Evolutionary conservation across 371 early-diverging fungal species (phyloP).

Genomic region (Mortierella sp.): DNA sequence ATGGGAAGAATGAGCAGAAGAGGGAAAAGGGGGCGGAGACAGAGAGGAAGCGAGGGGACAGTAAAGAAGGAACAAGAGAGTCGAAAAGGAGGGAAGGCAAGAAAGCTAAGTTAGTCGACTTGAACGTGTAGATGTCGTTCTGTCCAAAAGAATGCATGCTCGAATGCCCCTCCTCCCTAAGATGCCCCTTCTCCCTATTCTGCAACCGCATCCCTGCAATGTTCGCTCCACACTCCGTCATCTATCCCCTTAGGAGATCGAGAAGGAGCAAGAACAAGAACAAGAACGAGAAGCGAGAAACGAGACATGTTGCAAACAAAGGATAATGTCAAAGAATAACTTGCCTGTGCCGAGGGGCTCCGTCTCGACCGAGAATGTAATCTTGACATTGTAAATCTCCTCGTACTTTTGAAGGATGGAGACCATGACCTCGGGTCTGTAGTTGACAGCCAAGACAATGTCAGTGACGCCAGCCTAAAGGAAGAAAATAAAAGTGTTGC

Average conservation of each 20-base stretch:
- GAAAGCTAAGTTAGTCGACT: background rate
- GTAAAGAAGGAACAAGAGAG: background rate
- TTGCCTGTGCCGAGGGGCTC: constrained; percentile 96
- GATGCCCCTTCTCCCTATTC: background rate
- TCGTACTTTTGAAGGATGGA: constrained; percentile 89
- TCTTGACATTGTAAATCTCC: constrained; percentile 88
- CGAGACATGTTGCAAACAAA: background rate
- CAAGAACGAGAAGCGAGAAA: background rate
- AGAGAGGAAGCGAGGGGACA: background rate
- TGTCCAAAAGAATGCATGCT: background rate
- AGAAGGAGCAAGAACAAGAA: background rate
- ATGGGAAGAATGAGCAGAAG: background rate
- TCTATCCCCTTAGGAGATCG: background rate
- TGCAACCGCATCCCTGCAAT: background rate
- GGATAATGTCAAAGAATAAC: background rate
- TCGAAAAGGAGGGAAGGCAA: background rate
- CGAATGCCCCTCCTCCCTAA: background rate
- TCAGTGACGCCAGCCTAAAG: constrained; percentile 95
- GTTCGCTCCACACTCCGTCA: background rate
- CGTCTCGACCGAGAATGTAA: constrained; percentile 97
- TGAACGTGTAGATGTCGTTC: background rate
- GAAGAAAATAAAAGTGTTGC: no score
- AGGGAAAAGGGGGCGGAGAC: background rate
- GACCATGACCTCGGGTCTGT: constrained; percentile 97
- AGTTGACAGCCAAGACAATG: constrained; percentile 99